phyloP scores from a whole-genome alignment of 2,329 filamentous ascomycete species.

The Claviceps lovelessii region DNA sequence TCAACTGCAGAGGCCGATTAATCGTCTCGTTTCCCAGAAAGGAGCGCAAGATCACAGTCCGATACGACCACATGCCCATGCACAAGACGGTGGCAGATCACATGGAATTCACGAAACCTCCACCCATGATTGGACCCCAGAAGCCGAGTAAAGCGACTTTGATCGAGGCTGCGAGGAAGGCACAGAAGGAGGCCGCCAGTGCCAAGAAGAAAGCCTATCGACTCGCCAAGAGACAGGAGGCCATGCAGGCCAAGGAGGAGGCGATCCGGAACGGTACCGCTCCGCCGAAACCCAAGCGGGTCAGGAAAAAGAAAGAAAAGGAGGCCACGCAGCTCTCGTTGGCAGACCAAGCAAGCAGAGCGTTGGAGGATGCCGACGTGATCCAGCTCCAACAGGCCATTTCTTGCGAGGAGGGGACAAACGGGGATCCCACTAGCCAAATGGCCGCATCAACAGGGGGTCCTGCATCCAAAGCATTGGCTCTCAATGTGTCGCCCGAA shows the following conservation, averaged over 20 bases:
- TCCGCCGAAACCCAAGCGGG: slow-evolving; percentile 15
- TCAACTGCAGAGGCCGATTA: slow-evolving; percentile 41
- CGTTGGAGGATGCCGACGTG: slow-evolving; percentile 1
- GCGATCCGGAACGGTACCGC: not conserved
- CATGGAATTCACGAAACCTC: slow-evolving; percentile 31
- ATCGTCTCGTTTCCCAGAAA: slow-evolving; percentile 34
- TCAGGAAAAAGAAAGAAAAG: slow-evolving; percentile 8
- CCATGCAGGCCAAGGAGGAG: slow-evolving; percentile 12
- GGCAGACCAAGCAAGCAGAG: slow-evolving; percentile 4
- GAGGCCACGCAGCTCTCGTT: slow-evolving; percentile 7
- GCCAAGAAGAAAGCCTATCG: slow-evolving; percentile 11
- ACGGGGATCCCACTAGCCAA: not conserved
- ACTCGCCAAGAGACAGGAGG: slow-evolving; percentile 15
- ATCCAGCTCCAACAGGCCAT: slow-evolving; percentile 2
- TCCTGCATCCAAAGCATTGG: slow-evolving; percentile 8
- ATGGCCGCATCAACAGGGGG: slow-evolving; percentile 4
- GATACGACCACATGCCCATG: slow-evolving; percentile 42
- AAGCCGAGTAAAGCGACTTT: slow-evolving; percentile 7
- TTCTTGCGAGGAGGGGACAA: not conserved
- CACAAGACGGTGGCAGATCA: slow-evolving; percentile 41
- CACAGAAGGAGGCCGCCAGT: slow-evolving; percentile 14
- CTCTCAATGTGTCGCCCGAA: slow-evolving; percentile 25
- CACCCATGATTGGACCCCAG: slow-evolving; percentile 20
- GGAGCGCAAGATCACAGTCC: slow-evolving; percentile 33
- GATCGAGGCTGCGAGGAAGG: slow-evolving; percentile 9